phyloP scores from a whole-genome alignment of 2,329 filamentous ascomycete species.

The Calonectria montana region DNA sequence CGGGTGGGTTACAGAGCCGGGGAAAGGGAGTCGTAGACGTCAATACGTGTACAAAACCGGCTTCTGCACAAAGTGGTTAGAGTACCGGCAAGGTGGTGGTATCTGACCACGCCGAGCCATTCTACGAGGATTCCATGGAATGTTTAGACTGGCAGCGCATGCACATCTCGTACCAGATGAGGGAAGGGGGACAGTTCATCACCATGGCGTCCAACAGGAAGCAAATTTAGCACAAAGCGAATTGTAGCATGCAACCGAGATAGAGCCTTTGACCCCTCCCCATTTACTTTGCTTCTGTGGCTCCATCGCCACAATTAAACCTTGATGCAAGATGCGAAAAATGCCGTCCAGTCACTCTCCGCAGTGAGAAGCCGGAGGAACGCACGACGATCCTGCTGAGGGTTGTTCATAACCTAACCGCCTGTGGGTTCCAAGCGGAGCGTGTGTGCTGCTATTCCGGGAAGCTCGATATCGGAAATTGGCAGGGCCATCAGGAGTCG shows the following conservation, averaged over 20 bases:
- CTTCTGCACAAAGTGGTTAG: background rate
- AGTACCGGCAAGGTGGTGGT: slow-evolving; percentile 1
- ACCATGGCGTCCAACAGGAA: background rate
- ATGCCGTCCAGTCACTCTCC: background rate
- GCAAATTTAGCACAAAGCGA: background rate
- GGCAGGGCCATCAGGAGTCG: slow-evolving; percentile 41
- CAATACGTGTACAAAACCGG: slow-evolving; percentile 1
- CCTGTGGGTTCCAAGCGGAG: slow-evolving; percentile 6
- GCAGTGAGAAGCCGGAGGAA: slow-evolving; percentile 12
- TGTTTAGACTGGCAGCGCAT: background rate
- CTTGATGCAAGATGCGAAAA: background rate
- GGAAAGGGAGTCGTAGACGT: background rate
- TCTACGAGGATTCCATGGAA: slow-evolving; percentile 18
- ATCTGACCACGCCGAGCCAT: slow-evolving; percentile 13
- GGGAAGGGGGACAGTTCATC: background rate
- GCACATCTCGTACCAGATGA: background rate
- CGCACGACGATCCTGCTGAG: slow-evolving; percentile 1
- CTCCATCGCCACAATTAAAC: background rate
- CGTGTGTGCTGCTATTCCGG: slow-evolving; percentile 19
- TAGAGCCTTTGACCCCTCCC: background rate
- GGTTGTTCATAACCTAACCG: background rate
- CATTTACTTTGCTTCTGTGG: background rate
- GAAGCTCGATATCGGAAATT: slow-evolving; percentile 40
- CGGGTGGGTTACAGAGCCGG: background rate
- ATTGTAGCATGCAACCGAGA: background rate